These are phyloP conservation scores for Sclerotinia spermophila DNA, from an alignment of 2,329 filamentous ascomycete genomes.

Conservation along the genomic window DNA sequence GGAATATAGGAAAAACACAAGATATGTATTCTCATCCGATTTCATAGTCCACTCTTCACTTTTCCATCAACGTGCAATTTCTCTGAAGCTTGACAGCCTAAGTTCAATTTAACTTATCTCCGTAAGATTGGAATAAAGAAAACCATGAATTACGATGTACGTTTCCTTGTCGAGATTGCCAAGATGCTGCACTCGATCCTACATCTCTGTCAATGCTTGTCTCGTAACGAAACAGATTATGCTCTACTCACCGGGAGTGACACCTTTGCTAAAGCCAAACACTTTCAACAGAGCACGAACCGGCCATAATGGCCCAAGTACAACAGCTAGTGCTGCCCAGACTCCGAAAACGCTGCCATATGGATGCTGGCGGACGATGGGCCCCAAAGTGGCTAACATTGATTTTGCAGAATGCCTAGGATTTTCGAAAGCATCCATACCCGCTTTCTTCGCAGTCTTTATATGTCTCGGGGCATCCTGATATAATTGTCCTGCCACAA, in stretches of 20 bases:
- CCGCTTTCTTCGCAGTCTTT: not conserved
- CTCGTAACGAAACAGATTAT: not conserved
- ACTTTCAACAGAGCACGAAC: not conserved
- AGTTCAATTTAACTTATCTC: not conserved
- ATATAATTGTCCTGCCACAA: not conserved
- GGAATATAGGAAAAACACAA: not conserved
- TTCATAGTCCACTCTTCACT: not conserved
- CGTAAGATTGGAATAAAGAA: not conserved
- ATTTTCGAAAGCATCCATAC: not conserved
- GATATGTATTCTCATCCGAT: not conserved
- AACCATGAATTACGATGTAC: slow-evolving; percentile 14
- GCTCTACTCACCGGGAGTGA: not conserved
- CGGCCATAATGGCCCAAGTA: slow-evolving; percentile 9
- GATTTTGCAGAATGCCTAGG: slow-evolving; percentile 7
- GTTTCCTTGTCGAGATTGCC: slow-evolving; percentile 7
- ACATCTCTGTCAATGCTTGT: not conserved
- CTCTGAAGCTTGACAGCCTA: not conserved
- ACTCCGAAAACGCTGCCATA: not conserved
- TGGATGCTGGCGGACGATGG: not conserved
- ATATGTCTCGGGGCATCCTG: not conserved
- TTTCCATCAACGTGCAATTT: not conserved
- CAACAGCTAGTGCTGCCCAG: not conserved
- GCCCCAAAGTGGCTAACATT: not conserved
- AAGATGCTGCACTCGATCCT: slow-evolving; percentile 7
- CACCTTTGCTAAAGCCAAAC: slow-evolving; percentile 12